These are phyloP conservation scores for Myxozyma monticola DNA, from an alignment of 805 yeast genomes.

Conservation along the genomic window DNA sequence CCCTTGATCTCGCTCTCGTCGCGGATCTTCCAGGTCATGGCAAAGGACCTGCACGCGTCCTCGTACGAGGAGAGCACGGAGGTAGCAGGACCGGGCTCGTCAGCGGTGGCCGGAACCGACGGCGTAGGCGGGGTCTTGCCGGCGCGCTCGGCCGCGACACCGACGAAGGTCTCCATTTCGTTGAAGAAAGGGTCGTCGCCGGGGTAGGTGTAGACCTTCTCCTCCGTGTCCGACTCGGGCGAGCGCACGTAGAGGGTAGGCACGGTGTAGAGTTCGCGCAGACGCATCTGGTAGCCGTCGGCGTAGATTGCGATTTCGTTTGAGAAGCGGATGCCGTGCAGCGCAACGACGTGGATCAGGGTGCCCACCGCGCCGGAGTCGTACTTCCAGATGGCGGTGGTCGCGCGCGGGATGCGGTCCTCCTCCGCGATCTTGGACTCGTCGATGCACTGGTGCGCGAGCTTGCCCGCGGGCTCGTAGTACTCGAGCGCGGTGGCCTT, in stretches of 20 bases:
- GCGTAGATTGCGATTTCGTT: constrained; percentile 29
- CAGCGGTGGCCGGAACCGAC: neutral
- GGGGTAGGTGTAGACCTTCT: constrained; percentile 20
- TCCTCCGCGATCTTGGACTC: constrained; percentile 23
- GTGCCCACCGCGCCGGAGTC: constrained; percentile 28
- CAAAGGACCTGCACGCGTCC: constrained; percentile 28
- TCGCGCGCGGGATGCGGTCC: constrained; percentile 29
- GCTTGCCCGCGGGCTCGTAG: constrained; percentile 28
- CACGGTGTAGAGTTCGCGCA: constrained; percentile 25
- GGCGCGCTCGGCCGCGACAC: constrained; percentile 14
- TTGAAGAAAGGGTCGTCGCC: constrained; percentile 28
- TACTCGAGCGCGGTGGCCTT: constrained; percentile 23
- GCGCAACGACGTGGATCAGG: constrained; percentile 27
- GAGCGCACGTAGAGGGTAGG: constrained; percentile 28
- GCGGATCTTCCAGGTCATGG: constrained; percentile 27
- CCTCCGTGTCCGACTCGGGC: constrained; percentile 21
- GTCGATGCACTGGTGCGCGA: constrained; percentile 22
- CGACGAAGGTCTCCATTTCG: constrained; percentile 21
- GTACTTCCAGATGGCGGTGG: constrained; percentile 30
- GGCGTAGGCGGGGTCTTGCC: neutral
- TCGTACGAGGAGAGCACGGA: constrained; percentile 23
- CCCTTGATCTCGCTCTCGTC: constrained; percentile 20
- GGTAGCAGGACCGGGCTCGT: constrained; percentile 5
- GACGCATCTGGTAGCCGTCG: constrained; percentile 31
- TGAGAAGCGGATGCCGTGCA: constrained; percentile 28